Conservation (phyloP, 768 basidiomycete species). For the Naganishia randhawae region DNA sequence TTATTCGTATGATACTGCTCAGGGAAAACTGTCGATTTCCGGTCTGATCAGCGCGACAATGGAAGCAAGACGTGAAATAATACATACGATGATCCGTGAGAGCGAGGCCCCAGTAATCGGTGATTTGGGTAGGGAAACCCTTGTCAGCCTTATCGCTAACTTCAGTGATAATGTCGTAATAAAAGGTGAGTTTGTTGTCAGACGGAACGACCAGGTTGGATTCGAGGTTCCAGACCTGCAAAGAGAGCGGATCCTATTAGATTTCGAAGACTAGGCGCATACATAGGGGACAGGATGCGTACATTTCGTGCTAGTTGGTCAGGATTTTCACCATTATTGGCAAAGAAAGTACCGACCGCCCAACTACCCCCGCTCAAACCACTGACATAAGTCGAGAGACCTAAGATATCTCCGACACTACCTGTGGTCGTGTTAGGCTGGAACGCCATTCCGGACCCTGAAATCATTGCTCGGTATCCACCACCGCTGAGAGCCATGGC, state of each 20-base stretch:
- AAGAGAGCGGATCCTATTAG: neutral
- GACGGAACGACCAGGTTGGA: slow-evolving; percentile 48
- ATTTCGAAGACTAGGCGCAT: neutral
- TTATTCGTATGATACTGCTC: slow-evolving; percentile 41
- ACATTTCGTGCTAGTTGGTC: slow-evolving; percentile 44
- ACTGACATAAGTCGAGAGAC: slow-evolving; percentile 66
- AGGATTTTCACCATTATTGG: slow-evolving; percentile 40
- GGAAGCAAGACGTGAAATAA: too few species aligned
- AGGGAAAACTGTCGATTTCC: slow-evolving; percentile 36
- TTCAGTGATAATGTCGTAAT: slow-evolving; percentile 43
- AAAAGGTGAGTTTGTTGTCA: slow-evolving; percentile 45
- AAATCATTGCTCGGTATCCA: slow-evolving; percentile 66
- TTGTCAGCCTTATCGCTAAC: slow-evolving; percentile 40
- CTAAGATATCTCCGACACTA: slow-evolving; percentile 53
- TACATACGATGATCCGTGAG: slow-evolving; percentile 40
- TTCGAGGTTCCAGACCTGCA: slow-evolving; percentile 47
- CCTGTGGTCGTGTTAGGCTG: slow-evolving; percentile 27
- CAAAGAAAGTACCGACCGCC: slow-evolving; percentile 55
- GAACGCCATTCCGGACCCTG: slow-evolving; percentile 55
- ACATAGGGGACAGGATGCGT: slow-evolving; percentile 23
- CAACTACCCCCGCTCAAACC: slow-evolving; percentile 55
- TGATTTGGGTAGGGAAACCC: slow-evolving; percentile 46
- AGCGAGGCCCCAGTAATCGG: slow-evolving; percentile 50
- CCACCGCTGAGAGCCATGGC: slow-evolving; percentile 69
- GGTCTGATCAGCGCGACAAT: slow-evolving; percentile 20